These are phyloP conservation scores for Cardiosporidium cionae DNA, from an alignment of 169 alveolate genomes.

Conservation along the genomic window DNA sequence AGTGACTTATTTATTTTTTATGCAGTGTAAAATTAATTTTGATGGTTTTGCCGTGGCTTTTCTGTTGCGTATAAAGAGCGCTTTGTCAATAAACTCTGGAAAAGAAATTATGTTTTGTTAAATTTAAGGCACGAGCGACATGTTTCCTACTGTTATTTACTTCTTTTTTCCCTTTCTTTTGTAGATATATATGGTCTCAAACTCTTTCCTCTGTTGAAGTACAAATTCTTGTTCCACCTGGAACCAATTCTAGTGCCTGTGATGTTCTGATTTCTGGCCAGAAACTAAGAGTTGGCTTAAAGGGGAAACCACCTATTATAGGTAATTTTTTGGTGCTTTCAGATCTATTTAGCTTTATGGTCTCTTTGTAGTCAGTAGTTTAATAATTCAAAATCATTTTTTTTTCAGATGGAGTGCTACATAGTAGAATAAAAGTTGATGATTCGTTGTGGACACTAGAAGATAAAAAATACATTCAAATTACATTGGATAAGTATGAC, in stretches of 20 bases:
- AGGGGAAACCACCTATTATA: slow-evolving; percentile 14
- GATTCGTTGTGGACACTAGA: slow-evolving; percentile 89
- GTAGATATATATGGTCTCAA: slow-evolving; percentile 42
- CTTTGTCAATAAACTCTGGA: too few relatives aligned
- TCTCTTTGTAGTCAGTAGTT: background rate
- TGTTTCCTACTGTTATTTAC: background rate
- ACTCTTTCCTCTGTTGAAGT: slow-evolving; percentile 51
- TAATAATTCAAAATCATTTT: background rate
- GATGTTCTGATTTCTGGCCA: slow-evolving; percentile 23
- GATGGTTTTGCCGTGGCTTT: too few relatives aligned
- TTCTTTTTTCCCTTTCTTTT: background rate
- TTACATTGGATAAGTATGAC: slow-evolving; percentile 81
- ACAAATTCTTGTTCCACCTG: slow-evolving; percentile 37
- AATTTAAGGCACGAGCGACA: background rate
- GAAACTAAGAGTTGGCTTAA: slow-evolving; percentile 24
- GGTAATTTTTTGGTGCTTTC: slow-evolving; percentile 3
- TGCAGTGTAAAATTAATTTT: too few relatives aligned
- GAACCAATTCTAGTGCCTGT: slow-evolving; percentile 35
- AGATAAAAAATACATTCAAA: slow-evolving; percentile 69
- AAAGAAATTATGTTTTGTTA: too few relatives aligned
- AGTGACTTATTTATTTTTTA: background rate
- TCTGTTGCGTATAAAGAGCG: too few relatives aligned
- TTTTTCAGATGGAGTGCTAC: slow-evolving; percentile 73
- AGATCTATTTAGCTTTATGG: background rate
- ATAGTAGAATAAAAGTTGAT: slow-evolving; percentile 79